phyloP scores from a whole-genome alignment of 441 rosid genomes.

The Gossypium trilobum region DNA sequence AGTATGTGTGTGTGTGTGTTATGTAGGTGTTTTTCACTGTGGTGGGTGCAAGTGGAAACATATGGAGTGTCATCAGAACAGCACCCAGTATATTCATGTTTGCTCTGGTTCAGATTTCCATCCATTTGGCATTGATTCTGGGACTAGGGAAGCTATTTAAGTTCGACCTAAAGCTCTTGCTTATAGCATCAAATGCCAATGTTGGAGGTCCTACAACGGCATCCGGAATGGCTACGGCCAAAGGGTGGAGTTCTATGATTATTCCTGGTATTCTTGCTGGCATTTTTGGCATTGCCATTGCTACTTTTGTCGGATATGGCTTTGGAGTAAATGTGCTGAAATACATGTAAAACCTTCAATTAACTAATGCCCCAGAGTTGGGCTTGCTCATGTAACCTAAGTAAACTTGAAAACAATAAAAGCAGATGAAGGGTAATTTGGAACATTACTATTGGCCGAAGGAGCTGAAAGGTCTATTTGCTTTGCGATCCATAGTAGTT shows the following conservation, averaged over 20 bases:
- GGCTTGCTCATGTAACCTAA: not conserved
- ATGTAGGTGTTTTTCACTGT: slow-evolving; percentile 67
- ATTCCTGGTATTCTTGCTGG: slow-evolving; percentile 73
- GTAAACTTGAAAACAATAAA: not conserved
- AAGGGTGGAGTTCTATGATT: slow-evolving; percentile 68
- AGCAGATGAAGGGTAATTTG: not conserved
- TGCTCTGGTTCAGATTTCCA: slow-evolving; percentile 56
- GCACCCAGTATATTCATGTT: slow-evolving; percentile 81
- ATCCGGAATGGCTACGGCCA: slow-evolving; percentile 81
- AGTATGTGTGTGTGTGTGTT: not conserved
- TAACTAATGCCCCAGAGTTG: not conserved
- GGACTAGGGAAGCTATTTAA: slow-evolving; percentile 65
- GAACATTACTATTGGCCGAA: not conserved
- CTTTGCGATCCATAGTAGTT: no score
- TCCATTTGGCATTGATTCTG: slow-evolving; percentile 61
- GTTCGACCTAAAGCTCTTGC: slow-evolving; percentile 51
- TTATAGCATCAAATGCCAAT: slow-evolving; percentile 84
- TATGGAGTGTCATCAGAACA: slow-evolving; percentile 65
- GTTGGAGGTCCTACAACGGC: slow-evolving; percentile 94
- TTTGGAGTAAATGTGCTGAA: slow-evolving; percentile 49
- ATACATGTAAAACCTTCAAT: slow-evolving; percentile 31
- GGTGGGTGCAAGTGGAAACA: slow-evolving; percentile 78
- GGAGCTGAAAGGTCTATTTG: no score
- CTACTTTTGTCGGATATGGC: slow-evolving; percentile 63
- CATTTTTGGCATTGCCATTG: slow-evolving; percentile 71